These are phyloP conservation scores for Urostyla sp. DNA, from an alignment of 73 alveolate genomes.

Conservation along the genomic window DNA sequence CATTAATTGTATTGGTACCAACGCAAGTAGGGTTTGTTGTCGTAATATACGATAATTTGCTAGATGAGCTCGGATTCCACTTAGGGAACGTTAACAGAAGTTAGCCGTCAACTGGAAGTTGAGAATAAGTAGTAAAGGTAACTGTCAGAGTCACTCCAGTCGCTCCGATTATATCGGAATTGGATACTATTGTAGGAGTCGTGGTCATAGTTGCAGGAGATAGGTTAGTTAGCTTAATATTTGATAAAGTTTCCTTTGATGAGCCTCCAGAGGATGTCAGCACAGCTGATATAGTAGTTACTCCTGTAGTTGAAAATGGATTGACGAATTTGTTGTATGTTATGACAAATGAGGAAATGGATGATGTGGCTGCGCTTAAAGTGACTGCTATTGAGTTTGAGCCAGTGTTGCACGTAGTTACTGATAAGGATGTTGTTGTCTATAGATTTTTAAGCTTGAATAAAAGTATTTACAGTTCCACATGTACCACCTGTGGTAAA, in stretches of 20 bases:
- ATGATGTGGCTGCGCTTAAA: too few species aligned
- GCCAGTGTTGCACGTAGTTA: too few species aligned
- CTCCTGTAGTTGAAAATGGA: background rate
- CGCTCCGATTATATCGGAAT: too few species aligned
- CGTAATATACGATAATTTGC: background rate
- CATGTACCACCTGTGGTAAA: too few species aligned
- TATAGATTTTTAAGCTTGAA: too few species aligned
- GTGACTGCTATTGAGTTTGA: too few species aligned
- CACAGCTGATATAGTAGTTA: background rate
- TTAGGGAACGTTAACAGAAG: constrained; percentile 12
- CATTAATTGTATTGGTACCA: background rate
- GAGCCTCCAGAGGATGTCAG: background rate
- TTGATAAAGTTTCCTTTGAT: too few species aligned
- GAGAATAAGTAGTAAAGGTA: background rate
- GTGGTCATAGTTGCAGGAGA: constrained; percentile 40
- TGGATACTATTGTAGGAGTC: background rate
- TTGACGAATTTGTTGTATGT: background rate
- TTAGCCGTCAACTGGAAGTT: background rate
- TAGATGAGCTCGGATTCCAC: constrained; percentile 25
- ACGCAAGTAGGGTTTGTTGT: constrained; percentile 30
- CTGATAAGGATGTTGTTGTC: too few species aligned
- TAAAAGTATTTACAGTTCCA: too few species aligned
- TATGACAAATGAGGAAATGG: too few species aligned
- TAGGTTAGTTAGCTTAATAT: too few species aligned
- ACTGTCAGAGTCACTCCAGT: background rate